These are phyloP conservation scores for Fomitopsis serialis DNA, from an alignment of 768 basidiomycete genomes.

Conservation along the genomic window DNA sequence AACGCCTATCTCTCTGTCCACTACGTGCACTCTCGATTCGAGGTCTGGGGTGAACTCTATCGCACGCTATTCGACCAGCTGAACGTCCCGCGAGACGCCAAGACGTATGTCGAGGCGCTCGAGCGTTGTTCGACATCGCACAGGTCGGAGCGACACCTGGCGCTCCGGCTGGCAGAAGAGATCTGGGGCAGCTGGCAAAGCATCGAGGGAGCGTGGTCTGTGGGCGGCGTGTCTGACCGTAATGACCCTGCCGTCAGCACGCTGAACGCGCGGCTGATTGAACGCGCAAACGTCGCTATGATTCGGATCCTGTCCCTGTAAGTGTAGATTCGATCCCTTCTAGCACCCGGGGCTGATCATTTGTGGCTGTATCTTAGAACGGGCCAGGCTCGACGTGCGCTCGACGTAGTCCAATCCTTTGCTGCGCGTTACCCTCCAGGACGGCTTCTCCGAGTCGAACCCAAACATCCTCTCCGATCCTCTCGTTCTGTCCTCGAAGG, in stretches of 20 bases:
- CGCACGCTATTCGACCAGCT: slow-evolving; percentile 40
- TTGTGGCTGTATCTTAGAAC: slow-evolving; percentile 31
- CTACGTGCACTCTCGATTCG: slow-evolving; percentile 52
- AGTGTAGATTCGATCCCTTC: slow-evolving; percentile 23
- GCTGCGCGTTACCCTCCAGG: slow-evolving; percentile 58
- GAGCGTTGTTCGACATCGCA: slow-evolving; percentile 51
- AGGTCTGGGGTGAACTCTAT: slow-evolving; percentile 43
- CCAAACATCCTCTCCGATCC: slow-evolving; percentile 47
- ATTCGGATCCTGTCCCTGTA: slow-evolving; percentile 63
- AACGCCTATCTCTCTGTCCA: slow-evolving; percentile 81
- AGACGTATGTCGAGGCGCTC: slow-evolving; percentile 60
- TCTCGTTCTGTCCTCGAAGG: slow-evolving; percentile 52
- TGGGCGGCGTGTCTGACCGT: slow-evolving; percentile 18
- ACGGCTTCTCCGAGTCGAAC: slow-evolving; percentile 26
- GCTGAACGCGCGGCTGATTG: slow-evolving; percentile 45
- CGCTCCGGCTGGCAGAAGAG: slow-evolving; percentile 48
- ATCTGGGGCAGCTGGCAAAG: slow-evolving; percentile 63
- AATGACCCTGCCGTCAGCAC: slow-evolving; percentile 21
- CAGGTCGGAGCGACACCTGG: slow-evolving; percentile 42
- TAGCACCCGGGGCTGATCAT: background rate
- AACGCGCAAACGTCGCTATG: slow-evolving; percentile 63
- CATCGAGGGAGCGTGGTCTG: slow-evolving; percentile 36
- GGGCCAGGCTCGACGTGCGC: slow-evolving; percentile 44
- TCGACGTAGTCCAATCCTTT: slow-evolving; percentile 58
- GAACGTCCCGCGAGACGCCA: slow-evolving; percentile 41